Percentiles rank a stretch among this genome's conserved stretches.
Evolutionary conservation across 345 rosid genomes (phyloP).

Genomic region (Acer negundo): DNA sequence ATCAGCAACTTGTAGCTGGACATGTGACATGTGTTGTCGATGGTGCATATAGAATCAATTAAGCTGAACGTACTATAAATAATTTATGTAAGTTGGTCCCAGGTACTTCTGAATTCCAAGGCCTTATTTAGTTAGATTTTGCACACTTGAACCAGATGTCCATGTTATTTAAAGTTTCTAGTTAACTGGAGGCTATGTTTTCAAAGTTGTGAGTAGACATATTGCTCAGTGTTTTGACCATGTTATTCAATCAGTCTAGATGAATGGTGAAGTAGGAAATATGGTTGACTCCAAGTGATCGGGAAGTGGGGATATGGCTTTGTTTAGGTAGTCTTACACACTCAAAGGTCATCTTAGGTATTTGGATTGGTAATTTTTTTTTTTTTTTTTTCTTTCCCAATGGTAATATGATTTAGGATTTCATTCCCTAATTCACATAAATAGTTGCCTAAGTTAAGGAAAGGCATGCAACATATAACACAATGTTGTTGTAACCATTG

Average conservation of each 20-base stretch:
- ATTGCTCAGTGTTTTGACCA: not conserved
- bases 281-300: not conserved
- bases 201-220: not conserved
- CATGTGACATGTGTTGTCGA: not conserved
- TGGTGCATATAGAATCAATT: not conserved
- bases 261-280: not conserved
- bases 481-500: not conserved
- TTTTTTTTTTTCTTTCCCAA: not conserved
- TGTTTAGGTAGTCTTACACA: not conserved
- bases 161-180: not conserved
- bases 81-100: not conserved
- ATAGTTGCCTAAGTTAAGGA: not conserved
- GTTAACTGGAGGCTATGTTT: not conserved
- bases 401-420: not conserved
- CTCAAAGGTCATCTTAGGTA: too few species aligned
- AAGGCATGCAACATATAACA: not conserved
- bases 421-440: not conserved
- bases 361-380: too few species aligned
- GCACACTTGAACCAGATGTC: not conserved
- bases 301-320: not conserved
- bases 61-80: not conserved
- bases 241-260: not conserved
- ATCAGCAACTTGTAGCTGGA: not conserved
- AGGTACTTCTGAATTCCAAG: not conserved
- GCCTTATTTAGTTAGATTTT: not conserved